Percentiles rank a stretch among this genome's conserved stretches.
Evolutionary conservation across 1,284 basidiomycete species (phyloP).

Genomic region (Apiotrichum sp.): DNA sequence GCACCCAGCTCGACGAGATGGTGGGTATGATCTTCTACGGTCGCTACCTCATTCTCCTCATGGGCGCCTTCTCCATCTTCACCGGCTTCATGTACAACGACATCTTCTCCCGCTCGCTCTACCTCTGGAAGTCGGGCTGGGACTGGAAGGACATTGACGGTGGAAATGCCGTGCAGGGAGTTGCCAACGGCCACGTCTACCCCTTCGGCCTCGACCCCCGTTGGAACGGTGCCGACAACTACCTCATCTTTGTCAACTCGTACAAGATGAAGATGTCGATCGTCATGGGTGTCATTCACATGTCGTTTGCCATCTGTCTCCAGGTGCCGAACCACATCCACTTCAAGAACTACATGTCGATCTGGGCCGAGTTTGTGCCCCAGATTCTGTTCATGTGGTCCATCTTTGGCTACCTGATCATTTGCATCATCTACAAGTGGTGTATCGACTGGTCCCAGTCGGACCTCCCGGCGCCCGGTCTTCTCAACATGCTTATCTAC

Average conservation of each 20-base stretch:
- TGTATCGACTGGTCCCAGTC: conserved; percentile 79
- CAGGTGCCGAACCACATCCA: conserved; percentile 92
- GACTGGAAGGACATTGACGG: conserved; percentile 59
- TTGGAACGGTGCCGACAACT: conserved; percentile 93
- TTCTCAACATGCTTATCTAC: conserved; percentile 90
- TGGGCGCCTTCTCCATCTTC: conserved; percentile 93
- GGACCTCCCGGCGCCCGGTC: conserved; percentile 69
- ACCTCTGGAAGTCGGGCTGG: conserved; percentile 87
- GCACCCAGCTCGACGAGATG: conserved; percentile 70
- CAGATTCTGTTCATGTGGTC: conserved; percentile 96
- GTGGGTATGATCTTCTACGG: conserved; percentile 88
- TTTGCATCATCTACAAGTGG: conserved; percentile 99
- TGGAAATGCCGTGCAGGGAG: conserved; percentile 52
- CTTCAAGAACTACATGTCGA: conserved; percentile 78
- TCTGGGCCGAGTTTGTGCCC: conserved; percentile 92
- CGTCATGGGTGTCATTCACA: conserved; percentile 93
- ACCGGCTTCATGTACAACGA: conserved; percentile 99
- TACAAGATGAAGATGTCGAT: conserved; percentile 99
- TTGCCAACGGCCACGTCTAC: conserved; percentile 64
- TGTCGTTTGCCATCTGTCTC: conserved; percentile 95
- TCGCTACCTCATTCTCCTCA: conserved; percentile 95
- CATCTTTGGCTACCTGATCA: conserved; percentile 92
- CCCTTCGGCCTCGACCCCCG: conserved; percentile 90
- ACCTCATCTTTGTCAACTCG: conserved; percentile 91
- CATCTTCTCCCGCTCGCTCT: conserved; percentile 89